Evolutionary conservation across 2,329 filamentous ascomycete genomes (phyloP), one percentile per base, ranked within the genome.

Genomic region (Aspergillus chevalieri): DNA sequence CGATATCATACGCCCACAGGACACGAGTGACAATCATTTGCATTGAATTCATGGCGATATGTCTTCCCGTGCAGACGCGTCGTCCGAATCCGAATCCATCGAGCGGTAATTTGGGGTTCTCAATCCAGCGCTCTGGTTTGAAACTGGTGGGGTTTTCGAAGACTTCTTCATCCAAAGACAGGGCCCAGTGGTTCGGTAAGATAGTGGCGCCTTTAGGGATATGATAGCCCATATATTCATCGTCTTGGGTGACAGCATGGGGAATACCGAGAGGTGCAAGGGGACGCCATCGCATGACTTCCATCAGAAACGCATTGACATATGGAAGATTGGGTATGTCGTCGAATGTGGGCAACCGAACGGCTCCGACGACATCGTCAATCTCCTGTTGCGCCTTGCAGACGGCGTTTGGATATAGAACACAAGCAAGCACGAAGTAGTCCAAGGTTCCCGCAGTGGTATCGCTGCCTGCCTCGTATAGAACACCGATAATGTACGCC

Each of bases 81-180:
- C 79, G 67, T 0, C 80, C 80, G 57, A 80, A 82, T 0, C 76
- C 80, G 52, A 83, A 79, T 46, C 80, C 77, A 7, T 73, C 77
- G 19, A 47, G 4, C 2, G 44, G 30, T n/a, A 44, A 15, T 21
- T 34, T 34, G 8, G 72, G 19, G 66, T 49, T 34, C 15, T 52
- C 51, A 8, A 73, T 61, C 59, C 71, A 75, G 42, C 71, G 61
- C 4, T 64, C 60, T 0, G 72, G 72, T n/a, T 65, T 51, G 57
- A 75, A 75, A 10, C 39, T 56, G 41, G 69, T 57, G 1, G 71
- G 68, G 6, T 71, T 59, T 0, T 63, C 62, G 45, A 68, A 75
- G 43, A 64, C 65, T 12, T 63, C 61, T 15, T 68, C 66, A 48
- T 72, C 69, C 22, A 67, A 55, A 33, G 70, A 67, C 52, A 76